Base-by-base conservation (phyloP, 306 rosid genomes). In the Gynostemma pentaphyllum region DNA sequence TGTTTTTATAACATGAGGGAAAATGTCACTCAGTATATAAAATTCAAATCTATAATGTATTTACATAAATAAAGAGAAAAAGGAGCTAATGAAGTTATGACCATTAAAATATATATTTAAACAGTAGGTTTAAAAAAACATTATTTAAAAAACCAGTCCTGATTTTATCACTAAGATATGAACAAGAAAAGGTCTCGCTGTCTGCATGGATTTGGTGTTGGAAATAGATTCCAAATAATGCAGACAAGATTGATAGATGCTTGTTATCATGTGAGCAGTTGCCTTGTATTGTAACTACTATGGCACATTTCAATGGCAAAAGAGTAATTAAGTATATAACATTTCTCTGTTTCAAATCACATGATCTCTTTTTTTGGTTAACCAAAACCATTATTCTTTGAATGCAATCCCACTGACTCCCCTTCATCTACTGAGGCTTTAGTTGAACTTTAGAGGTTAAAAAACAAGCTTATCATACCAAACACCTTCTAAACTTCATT, bases 251-350 rank as follows among this genome's bases (percentile, higher is more conserved):
- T 46, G 60, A 51, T 79, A 76, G 76, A 57, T 57, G 62, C 64
- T 56, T 19, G 37, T 62, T 72, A 22, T 74, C 84, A 72, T 72
- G 84, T 71, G 83, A 78, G 79, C 77, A 76, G 83, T 79, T 78
- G 68, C 32, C n/a, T n/a, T n/a, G n/a, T 68, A 79, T 71, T 37
- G 81, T 74, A 5, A 46, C 45, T 23, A 45, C 64, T 19, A 16
- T 29, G 46, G 18, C 19, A 61, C 57, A 61, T 47, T 23, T 28
- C 44, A 9, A 9, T 37, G 28, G 29, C 46, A 13, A 36, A 59
- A 37, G 7, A 59, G 47, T 37, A 21, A 30, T 37, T 12, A 2
- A 57, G n/a, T 5, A 19, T 22, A 7, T 36, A 59, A 37, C 32
- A 39, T 60, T 34, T 34, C 29, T 60, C 34, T 60, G 65, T 60